A percentile compares a stretch with the other conserved stretches of the same genome.
phyloP scores from a whole-genome alignment of 441 rosid genomes.

The Pelargonium myrrhifolium region DNA sequence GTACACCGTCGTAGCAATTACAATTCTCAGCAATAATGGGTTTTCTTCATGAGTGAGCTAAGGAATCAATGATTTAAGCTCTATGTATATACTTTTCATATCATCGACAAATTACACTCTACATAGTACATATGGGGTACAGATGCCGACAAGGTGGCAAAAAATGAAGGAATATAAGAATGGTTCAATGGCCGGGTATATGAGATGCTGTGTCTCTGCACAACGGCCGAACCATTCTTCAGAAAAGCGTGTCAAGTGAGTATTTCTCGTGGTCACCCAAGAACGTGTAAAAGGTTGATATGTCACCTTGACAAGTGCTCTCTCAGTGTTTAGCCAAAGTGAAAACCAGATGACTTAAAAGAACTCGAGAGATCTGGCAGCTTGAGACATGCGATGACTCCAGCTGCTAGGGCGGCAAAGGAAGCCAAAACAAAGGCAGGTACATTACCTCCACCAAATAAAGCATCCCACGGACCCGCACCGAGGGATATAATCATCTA shows the following conservation, averaged over 20 bases:
- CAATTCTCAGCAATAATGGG: neutral
- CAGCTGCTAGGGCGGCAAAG: constrained; percentile 62
- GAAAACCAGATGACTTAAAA: constrained; percentile 67
- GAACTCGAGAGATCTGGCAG: constrained; percentile 64
- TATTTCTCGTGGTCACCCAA: constrained; percentile 6
- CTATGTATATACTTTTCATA: constrained; percentile 14
- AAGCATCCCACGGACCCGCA: constrained; percentile 92
- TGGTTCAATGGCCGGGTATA: neutral
- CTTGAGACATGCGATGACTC: constrained; percentile 49
- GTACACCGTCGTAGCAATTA: neutral
- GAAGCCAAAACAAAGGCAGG: constrained; percentile 91
- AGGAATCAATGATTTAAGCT: too few species aligned
- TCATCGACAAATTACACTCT: constrained; percentile 28
- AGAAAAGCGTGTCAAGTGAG: neutral
- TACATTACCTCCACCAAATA: constrained; percentile 91
- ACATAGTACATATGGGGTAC: constrained; percentile 6
- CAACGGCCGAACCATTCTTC: constrained; percentile 17
- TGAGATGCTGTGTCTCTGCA: constrained; percentile 17
- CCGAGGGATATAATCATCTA: constrained; percentile 88
- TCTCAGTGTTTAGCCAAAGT: constrained; percentile 45
- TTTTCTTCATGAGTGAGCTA: neutral
- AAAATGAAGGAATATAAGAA: constrained; percentile 34
- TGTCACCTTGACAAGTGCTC: constrained; percentile 14
- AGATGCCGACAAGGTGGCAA: constrained; percentile 23
- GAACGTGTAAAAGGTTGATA: constrained; percentile 7